Evolutionary conservation across 495 filamentous ascomycete species (phyloP).

Genomic region (Penicillium cataractarum): DNA sequence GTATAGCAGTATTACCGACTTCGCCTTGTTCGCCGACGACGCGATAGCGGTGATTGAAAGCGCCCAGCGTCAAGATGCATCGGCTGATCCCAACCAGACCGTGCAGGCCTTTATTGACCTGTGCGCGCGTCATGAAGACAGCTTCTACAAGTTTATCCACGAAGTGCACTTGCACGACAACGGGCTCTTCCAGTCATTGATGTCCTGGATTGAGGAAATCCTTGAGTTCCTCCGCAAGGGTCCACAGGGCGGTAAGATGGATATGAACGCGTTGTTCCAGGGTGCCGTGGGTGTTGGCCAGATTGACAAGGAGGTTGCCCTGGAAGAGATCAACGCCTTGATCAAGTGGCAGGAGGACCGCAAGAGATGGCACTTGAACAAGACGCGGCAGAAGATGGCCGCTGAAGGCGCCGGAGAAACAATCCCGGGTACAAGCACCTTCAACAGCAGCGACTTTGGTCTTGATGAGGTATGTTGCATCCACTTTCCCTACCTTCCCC

Average conservation of each 20-base stretch:
- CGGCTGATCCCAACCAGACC: constrained; percentile 95
- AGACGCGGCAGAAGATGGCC: constrained; percentile 98
- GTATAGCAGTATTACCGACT: constrained; percentile 95
- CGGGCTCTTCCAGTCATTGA: constrained; percentile 90
- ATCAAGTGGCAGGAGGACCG: constrained; percentile 93
- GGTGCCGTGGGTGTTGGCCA: constrained; percentile 68
- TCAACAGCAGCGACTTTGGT: constrained; percentile 83
- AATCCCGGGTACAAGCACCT: constrained; percentile 56
- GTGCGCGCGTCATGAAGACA: constrained; percentile 90
- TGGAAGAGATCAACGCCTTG: constrained; percentile 80
- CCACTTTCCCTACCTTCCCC: neutral
- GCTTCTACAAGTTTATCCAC: constrained; percentile 98
- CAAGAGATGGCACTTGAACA: constrained; percentile 96
- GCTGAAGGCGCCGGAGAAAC: constrained; percentile 62
- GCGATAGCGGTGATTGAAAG: constrained; percentile 86
- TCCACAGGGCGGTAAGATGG: constrained; percentile 74
- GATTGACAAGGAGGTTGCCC: constrained; percentile 70
- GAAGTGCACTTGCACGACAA: constrained; percentile 99
- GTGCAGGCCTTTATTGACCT: constrained; percentile 99
- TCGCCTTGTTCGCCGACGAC: constrained; percentile 89
- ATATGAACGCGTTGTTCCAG: constrained; percentile 91
- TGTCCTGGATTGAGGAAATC: constrained; percentile 98
- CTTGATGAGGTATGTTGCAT: constrained; percentile 66
- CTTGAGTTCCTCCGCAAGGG: constrained; percentile 90
- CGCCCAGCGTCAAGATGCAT: constrained; percentile 87